phyloP scores from a whole-genome alignment of 805 yeast species.

The Schwanniomyces vanrijiae region DNA sequence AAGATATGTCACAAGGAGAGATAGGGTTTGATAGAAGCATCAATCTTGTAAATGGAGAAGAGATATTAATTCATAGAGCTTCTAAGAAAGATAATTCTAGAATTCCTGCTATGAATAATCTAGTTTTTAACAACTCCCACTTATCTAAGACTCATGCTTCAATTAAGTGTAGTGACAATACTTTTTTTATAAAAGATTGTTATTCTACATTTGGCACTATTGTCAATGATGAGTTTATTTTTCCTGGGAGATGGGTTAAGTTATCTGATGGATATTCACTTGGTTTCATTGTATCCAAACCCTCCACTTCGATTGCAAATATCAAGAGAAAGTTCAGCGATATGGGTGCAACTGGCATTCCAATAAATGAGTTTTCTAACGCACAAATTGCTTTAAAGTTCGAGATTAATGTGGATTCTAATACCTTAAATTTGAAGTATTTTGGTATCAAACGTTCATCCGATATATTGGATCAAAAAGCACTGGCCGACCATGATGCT shows the following conservation, averaged over 20 bases:
- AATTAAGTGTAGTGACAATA: slow-evolving; percentile 15
- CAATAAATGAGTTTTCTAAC: slow-evolving; percentile 18
- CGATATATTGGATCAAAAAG: not conserved
- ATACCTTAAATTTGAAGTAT: slow-evolving; percentile 14
- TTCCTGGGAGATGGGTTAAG: slow-evolving; percentile 16
- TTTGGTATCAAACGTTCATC: not conserved
- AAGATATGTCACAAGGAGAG: not conserved
- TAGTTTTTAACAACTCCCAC: slow-evolving; percentile 33
- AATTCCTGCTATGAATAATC: slow-evolving; percentile 25
- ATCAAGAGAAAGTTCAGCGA: slow-evolving; percentile 9
- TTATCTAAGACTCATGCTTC: slow-evolving; percentile 40
- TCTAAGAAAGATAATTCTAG: slow-evolving; percentile 28
- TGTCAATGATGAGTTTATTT: slow-evolving; percentile 24
- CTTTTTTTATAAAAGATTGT: slow-evolving; percentile 26
- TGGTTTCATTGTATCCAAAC: slow-evolving; percentile 36
- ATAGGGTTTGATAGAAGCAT: not conserved
- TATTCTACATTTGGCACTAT: slow-evolving; percentile 42
- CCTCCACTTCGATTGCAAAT: slow-evolving; percentile 20
- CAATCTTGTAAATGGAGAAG: slow-evolving; percentile 11
- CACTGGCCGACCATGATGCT: not conserved
- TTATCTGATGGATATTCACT: slow-evolving; percentile 26
- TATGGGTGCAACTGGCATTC: slow-evolving; percentile 11
- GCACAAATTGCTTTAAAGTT: slow-evolving; percentile 22
- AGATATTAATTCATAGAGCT: slow-evolving; percentile 25
- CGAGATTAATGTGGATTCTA: slow-evolving; percentile 11